Conservation (phyloP, 2,329 filamentous ascomycete species). For the Knufia petricola region DNA sequence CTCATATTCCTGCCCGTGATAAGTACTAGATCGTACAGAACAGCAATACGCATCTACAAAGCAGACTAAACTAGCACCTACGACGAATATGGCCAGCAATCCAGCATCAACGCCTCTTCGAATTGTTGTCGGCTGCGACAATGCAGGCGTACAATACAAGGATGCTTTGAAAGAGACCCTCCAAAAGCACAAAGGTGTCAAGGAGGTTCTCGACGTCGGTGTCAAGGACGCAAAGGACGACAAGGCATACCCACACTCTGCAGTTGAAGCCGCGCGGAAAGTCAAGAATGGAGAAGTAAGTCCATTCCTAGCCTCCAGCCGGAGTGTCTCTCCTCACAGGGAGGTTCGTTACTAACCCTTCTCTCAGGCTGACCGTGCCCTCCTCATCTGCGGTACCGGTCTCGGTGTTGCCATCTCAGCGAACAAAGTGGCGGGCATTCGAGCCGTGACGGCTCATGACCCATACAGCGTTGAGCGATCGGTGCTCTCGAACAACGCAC, state of each 20-base stretch:
- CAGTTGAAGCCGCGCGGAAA: conserved; percentile 58
- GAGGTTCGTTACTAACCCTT: not conserved
- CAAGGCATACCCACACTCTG: conserved; percentile 71
- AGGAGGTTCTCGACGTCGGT: conserved; percentile 63
- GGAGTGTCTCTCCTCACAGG: not conserved
- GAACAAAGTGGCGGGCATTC: conserved; percentile 75
- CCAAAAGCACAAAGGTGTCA: conserved; percentile 55
- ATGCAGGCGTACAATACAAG: conserved; percentile 71
- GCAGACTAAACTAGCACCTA: no score
- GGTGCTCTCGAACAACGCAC: conserved; percentile 74
- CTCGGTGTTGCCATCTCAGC: conserved; percentile 81
- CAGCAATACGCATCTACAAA: not conserved
- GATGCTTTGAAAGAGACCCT: conserved; percentile 66
- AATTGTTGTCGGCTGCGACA: conserved; percentile 56
- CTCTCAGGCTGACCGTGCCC: conserved; percentile 58
- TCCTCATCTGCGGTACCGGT: conserved; percentile 78
- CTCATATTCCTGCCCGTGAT: no score
- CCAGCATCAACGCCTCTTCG: no score
- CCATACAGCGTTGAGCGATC: conserved; percentile 73
- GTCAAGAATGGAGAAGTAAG: conserved; percentile 35
- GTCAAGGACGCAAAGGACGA: conserved; percentile 58
- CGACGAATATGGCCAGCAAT: no score
- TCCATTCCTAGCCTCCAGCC: not conserved
- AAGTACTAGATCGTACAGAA: no score
- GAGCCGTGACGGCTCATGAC: conserved; percentile 84